Base-by-base conservation (phyloP, 345 rosid species). In the Boechera retrofracta region DNA sequence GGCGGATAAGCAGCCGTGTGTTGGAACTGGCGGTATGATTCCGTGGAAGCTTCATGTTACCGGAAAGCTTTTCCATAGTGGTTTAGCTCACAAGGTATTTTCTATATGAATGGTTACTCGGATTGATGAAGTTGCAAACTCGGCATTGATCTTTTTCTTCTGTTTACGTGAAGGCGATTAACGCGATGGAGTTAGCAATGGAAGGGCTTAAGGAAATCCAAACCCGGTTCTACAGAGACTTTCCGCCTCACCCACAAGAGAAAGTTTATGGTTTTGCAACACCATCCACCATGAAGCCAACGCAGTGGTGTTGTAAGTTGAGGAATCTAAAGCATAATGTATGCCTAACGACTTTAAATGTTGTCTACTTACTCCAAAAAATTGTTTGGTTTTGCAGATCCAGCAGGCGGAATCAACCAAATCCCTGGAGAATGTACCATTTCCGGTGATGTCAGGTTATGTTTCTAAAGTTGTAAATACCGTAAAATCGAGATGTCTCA, bases 201-300 rank as follows among this genome's bases (percentile, higher is more conserved):
- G 98, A 91, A 71, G 94, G 93, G 64, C 81, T 89, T 62, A 86
- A 89, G 78, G 91, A 86, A 63, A 87, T 96, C 51, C 99, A 96
- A 69, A 42, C 82, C 29, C 87, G 86, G 54, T 96, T 96, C 84
- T 96, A 93, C 74, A 83, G 63, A 74, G 99, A 96, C 82, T 96
- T 93, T 35, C 99, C 98, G 2, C 87, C 98, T 48, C 97, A 89
- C 77, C 86, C 84, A 4, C 74, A 82, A 73, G 99, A 96, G 83
- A 78, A 87, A 73, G 84, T 84, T 39, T 93, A 96, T 66, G 92
- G 97, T 67, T 96, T 88, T 85, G 97, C 97, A 5, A 93, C 97
- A 6, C 97, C 99, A 15, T 96, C 99, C 60, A 96, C 99, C 7
- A 96, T 96, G 93, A 96, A 96, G 76, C 99, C 99, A 77, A 96